A percentile compares a stretch with the other conserved stretches of the same genome.
phyloP scores from a whole-genome alignment of 2,329 filamentous ascomycete species.

The Sclerotinia borealis region DNA sequence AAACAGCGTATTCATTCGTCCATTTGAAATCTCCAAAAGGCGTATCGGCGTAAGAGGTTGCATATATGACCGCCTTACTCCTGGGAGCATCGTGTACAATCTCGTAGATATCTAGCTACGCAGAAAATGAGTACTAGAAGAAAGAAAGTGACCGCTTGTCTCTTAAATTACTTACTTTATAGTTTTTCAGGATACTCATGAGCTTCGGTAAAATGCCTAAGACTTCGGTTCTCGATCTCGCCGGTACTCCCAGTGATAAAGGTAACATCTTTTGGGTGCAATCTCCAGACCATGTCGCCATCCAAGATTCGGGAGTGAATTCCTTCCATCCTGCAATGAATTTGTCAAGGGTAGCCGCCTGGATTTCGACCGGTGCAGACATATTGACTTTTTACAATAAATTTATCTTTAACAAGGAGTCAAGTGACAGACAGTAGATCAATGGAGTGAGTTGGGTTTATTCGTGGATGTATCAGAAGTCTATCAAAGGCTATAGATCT shows the following conservation, averaged over 20 bases:
- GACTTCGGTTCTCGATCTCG: background rate
- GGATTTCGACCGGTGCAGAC: background rate
- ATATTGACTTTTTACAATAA: background rate
- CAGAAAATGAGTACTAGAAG: background rate
- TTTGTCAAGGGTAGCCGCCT: background rate
- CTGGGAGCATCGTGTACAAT: background rate
- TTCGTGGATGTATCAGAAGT: background rate
- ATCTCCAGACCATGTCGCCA: background rate
- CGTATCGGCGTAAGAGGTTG: background rate
- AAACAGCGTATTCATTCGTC: background rate
- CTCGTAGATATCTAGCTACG: background rate
- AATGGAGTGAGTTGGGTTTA: background rate
- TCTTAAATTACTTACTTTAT: background rate
- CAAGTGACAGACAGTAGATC: background rate
- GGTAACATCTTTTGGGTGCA: background rate
- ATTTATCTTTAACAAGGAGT: background rate
- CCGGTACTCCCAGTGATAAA: constrained; percentile 29
- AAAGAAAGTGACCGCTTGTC: background rate
- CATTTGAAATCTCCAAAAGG: background rate
- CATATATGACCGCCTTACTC: background rate
- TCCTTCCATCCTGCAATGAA: background rate
- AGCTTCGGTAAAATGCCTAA: background rate
- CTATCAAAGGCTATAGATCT: too few relatives aligned
- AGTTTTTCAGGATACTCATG: background rate
- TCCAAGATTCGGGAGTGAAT: background rate